Conservation (phyloP, 1,284 basidiomycete species). For the Taiwanofungus camphoratus region DNA sequence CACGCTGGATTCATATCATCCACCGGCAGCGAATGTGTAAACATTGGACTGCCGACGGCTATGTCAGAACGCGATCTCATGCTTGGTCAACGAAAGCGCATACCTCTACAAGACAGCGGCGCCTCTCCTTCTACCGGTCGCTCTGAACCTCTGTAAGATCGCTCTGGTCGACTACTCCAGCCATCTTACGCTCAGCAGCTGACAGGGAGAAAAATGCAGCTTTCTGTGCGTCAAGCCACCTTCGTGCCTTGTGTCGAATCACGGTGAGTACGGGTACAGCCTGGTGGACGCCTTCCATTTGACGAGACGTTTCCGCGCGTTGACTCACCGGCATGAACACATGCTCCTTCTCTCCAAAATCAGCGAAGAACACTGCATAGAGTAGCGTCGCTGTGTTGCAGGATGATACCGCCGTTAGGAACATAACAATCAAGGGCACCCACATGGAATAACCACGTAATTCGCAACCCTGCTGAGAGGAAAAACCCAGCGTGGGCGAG, state of each 20-base stretch:
- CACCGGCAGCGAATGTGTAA: no score
- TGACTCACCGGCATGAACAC: slow-evolving; percentile 60
- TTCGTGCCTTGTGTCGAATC: slow-evolving; percentile 23
- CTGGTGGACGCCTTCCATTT: background rate
- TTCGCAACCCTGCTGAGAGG: slow-evolving; percentile 21
- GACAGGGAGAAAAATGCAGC: slow-evolving; percentile 32
- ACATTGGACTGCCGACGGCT: no score
- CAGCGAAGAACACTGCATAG: slow-evolving; percentile 58
- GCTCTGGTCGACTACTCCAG: slow-evolving; percentile 11
- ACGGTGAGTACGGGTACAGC: background rate
- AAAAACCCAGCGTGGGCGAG: slow-evolving; percentile 19
- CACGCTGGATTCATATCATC: no score
- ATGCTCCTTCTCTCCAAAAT: slow-evolving; percentile 65
- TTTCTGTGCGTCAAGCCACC: slow-evolving; percentile 29
- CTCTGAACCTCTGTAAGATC: no score
- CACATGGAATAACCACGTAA: slow-evolving; percentile 25
- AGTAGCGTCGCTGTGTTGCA: slow-evolving; percentile 37
- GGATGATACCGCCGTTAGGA: background rate
- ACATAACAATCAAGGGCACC: slow-evolving; percentile 1
- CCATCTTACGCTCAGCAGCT: slow-evolving; percentile 28
- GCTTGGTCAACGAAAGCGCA: no score
- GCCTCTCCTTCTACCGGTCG: no score
- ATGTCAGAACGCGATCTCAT: no score
- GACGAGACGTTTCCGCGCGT: slow-evolving; percentile 2
- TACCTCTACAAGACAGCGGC: no score